Percentiles rank a stretch among this genome's conserved stretches.
Conservation (phyloP, 2,329 filamentous ascomycete genomes). For the Diplodia seriata region DNA sequence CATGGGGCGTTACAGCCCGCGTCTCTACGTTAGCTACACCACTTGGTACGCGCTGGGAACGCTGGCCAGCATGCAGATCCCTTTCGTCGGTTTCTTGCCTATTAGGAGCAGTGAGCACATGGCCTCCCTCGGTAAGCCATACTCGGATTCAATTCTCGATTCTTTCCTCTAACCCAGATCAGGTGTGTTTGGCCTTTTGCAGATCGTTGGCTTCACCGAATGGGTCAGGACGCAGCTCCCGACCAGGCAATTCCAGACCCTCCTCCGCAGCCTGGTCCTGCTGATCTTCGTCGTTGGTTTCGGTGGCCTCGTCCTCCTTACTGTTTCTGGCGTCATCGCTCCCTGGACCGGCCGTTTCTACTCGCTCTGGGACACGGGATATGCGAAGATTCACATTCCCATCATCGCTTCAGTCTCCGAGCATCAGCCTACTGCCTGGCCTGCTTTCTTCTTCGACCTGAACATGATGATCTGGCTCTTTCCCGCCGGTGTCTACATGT, state of each 20-base stretch:
- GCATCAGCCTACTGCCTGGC: conserved; percentile 98
- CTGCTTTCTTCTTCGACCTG: conserved; percentile 98
- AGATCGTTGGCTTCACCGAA: conserved; percentile 90
- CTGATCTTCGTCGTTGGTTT: conserved; percentile 76
- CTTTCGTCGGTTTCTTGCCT: conserved; percentile 95
- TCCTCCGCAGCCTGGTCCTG: conserved; percentile 78
- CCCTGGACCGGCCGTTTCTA: conserved; percentile 99
- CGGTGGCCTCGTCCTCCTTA: conserved; percentile 78
- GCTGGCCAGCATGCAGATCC: conserved; percentile 98
- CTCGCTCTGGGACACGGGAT: conserved; percentile 97
- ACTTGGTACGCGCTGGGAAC: conserved; percentile 98
- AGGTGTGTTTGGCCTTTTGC: conserved; percentile 95
- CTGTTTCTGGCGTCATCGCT: conserved; percentile 87
- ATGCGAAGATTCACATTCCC: conserved; percentile 98
- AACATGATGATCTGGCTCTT: conserved; percentile 99
- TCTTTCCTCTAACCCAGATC: conserved; percentile 38
- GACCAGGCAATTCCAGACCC: conserved; percentile 90
- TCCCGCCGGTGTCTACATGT: conserved; percentile 97
- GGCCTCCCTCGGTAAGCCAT: conserved; percentile 80
- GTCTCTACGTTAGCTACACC: conserved; percentile 94
- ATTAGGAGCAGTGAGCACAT: conserved; percentile 98
- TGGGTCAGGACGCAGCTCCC: conserved; percentile 88
- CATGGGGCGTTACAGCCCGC: conserved; percentile 95
- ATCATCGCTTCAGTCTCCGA: conserved; percentile 99
- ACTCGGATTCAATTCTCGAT: not conserved